Evolutionary conservation across 164 flowering plant genomes (phyloP), one percentile per base, ranked within the genome.

Genomic region (Protea cynaroides): DNA sequence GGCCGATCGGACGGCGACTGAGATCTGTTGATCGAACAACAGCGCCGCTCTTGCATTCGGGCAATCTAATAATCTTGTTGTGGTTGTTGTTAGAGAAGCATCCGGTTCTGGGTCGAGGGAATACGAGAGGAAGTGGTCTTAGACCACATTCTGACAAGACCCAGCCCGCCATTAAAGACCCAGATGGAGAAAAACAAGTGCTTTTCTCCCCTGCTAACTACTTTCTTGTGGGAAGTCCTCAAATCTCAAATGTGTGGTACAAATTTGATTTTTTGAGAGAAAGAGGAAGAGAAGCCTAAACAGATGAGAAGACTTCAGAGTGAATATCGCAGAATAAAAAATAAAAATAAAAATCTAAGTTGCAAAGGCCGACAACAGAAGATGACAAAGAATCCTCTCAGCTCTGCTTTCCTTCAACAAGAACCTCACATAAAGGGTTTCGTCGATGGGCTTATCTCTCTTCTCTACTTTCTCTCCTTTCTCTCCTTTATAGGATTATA

Each of bases 71-170:
- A 43, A 47, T 24, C 63, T 69, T 51, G 63, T 24, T 10, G 2
- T 29, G 34, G 21, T 7, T 44, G 58, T 25, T 65, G 58, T 36
- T 65, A 13, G 60, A 62, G 40, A 61, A 10, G 40, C 67, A 0
- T 44, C 72, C 64, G 0, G 69, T 62, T 69, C 76, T 69, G 65
- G 75, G 74, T 60, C 29, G 57, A 1, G 65, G 61, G 22, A 44
- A 59, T 9, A 43, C 12, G 11, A 51, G 66, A 65, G 78, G 81
- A 7, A 78, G 75, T 3, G 82, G 80, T 56, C 75, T 69, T 25
- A 82, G 21, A 40, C 82, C 83, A 59, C 79, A 76, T 73, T 80
- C 78, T 54, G 82, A 75, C 17, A 74, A 68, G 9, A 76, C 70
- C 71, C 74, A 62, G 50, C 63, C 65, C 59, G 76, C 80, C 80